Evolutionary conservation across 352 stramenopile species (phyloP).

Genomic region (Halophytophthora polymorphica): DNA sequence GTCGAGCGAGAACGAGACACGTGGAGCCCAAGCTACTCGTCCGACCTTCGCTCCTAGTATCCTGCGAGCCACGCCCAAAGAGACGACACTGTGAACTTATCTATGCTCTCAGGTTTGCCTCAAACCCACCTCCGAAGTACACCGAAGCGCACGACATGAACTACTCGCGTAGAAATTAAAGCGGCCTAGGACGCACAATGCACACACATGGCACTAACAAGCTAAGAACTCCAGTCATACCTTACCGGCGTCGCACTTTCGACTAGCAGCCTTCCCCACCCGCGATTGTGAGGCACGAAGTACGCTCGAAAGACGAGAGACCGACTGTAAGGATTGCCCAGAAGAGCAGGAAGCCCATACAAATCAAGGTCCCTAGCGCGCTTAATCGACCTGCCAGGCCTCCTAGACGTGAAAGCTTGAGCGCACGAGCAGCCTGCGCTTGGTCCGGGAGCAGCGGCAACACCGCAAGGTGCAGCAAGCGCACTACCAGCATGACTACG

Average conservation of each 20-base stretch:
- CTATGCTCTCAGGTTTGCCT: neutral
- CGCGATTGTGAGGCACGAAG: constrained; percentile 59
- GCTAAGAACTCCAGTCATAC: no score
- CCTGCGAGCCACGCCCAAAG: constrained; percentile 1
- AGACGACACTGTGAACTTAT: constrained; percentile 9
- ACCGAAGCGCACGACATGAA: neutral
- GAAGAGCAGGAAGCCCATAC: constrained; percentile 38
- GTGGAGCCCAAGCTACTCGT: neutral
- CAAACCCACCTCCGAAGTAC: constrained; percentile 9
- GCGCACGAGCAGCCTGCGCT: constrained; percentile 25
- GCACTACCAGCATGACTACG: constrained; percentile 38
- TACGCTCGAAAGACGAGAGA: constrained; percentile 48
- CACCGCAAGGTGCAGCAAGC: constrained; percentile 25
- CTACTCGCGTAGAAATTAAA: constrained; percentile 2
- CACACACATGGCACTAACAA: no score
- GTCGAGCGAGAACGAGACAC: neutral
- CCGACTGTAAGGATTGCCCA: constrained; percentile 55
- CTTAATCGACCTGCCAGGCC: constrained; percentile 17
- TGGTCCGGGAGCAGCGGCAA: constrained; percentile 45
- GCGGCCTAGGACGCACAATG: constrained; percentile 11
- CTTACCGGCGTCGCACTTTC: constrained; percentile 3
- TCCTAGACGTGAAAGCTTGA: constrained; percentile 27
- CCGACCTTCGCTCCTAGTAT: constrained; percentile 4
- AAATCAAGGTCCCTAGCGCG: constrained; percentile 24
- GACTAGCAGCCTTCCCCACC: constrained; percentile 62